Evolutionary conservation across 179 eudicot genomes (phyloP).

Genomic region (Silene vulgaris): DNA sequence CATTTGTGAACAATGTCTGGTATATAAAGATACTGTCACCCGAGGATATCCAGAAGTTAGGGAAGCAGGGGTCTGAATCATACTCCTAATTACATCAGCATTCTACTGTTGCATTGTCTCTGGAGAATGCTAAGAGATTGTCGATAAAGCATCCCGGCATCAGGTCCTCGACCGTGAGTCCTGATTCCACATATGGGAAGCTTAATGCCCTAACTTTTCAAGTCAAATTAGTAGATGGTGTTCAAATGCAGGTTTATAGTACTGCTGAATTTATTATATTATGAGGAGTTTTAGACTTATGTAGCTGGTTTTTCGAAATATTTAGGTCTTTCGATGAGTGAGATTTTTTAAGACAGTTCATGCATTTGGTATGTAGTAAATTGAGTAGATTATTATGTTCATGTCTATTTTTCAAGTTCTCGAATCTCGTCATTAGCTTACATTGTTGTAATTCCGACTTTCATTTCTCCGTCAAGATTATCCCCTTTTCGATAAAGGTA

Average conservation of each 20-base stretch:
- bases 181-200: constrained; percentile 19
- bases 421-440: no score
- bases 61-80: constrained; percentile 63
- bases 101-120: constrained; percentile 14
- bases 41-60: constrained; percentile 79
- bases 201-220: constrained; percentile 24
- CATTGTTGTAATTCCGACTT: no score
- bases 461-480: no score
- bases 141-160: constrained; percentile 15
- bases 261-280: constrained; percentile 20
- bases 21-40: constrained; percentile 98
- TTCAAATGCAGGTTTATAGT: constrained; percentile 20
- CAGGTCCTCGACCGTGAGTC: background rate
- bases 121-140: constrained; percentile 12
- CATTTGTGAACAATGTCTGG: constrained; percentile 93
- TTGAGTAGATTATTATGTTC: background rate
- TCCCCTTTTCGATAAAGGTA: no score
- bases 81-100: constrained; percentile 27
- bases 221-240: constrained; percentile 24
- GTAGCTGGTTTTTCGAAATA: constrained; percentile 20
- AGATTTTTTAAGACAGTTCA: constrained; percentile 16
- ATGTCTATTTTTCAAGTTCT: background rate
- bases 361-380: constrained; percentile 16
- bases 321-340: constrained; percentile 23
- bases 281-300: constrained; percentile 22